Percentiles rank a stretch among this genome's conserved stretches.
Evolutionary conservation across 78 protist genomes (phyloP).

Genomic region (Chrysochromulina tobinii): DNA sequence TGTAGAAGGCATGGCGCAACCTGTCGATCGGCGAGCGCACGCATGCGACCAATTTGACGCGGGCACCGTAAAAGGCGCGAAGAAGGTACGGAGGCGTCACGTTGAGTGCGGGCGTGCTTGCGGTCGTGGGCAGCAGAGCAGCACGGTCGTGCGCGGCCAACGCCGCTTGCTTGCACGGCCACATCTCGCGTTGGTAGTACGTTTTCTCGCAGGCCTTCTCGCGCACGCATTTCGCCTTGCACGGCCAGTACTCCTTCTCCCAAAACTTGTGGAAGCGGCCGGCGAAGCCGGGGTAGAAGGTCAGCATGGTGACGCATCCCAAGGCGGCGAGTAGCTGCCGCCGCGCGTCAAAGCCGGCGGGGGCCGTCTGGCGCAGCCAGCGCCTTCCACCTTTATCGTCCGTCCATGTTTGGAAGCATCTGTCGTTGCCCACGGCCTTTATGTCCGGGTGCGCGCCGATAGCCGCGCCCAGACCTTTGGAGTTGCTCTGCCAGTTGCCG

Average conservation of each 20-base stretch:
- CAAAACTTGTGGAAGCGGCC: not conserved
- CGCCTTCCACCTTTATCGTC: too few species aligned
- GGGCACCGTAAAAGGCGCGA: not conserved
- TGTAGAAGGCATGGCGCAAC: too few species aligned
- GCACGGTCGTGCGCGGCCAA: not conserved
- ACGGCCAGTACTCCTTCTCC: not conserved
- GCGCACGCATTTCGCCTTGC: not conserved
- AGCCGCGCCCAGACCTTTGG: not conserved
- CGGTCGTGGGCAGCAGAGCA: not conserved
- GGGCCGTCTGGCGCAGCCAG: too few species aligned
- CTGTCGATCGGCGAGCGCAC: too few species aligned
- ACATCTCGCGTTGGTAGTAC: not conserved
- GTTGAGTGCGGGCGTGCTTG: not conserved
- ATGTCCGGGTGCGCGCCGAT: not conserved
- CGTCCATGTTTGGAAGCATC: too few species aligned
- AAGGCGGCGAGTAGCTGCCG: not conserved
- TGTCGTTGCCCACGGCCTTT: too few species aligned
- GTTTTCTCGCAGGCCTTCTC: not conserved
- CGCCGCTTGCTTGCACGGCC: not conserved
- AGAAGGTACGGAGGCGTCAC: not conserved
- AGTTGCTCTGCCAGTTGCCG: not conserved
- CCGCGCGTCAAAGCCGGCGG: not conserved
- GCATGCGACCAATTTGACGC: not conserved
- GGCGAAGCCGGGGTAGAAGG: not conserved
- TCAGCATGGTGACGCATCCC: not conserved